These are phyloP conservation scores for Amanita brunnescens DNA, from an alignment of 768 basidiomycete genomes.

Conservation along the genomic window DNA sequence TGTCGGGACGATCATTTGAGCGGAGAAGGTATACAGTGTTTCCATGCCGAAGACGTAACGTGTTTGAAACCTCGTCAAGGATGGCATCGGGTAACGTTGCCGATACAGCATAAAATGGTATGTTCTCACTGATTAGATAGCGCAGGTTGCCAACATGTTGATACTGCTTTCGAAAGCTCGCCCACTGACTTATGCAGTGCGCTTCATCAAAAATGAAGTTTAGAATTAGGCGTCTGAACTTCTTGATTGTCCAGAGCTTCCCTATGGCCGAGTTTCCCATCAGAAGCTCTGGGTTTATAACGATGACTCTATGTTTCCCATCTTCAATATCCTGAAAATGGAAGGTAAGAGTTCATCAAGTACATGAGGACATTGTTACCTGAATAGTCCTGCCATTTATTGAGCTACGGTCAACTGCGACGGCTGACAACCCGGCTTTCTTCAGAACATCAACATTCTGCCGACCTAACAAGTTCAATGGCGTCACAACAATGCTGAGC, in stretches of 20 bases:
- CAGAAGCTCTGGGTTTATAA: neutral
- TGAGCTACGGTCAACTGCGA: slow-evolving; percentile 7
- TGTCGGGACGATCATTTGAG: slow-evolving; percentile 26
- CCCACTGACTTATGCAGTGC: slow-evolving; percentile 33
- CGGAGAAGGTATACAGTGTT: slow-evolving; percentile 10
- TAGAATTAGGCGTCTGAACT: slow-evolving; percentile 9
- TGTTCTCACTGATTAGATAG: slow-evolving; percentile 18
- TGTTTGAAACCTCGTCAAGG: slow-evolving; percentile 14
- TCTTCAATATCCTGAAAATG: neutral
- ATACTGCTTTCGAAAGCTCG: slow-evolving; percentile 28
- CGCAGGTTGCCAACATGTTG: slow-evolving; percentile 15
- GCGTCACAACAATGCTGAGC: slow-evolving; percentile 9
- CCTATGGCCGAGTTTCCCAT: neutral
- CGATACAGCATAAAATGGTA: slow-evolving; percentile 23
- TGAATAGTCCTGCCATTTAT: slow-evolving; percentile 5
- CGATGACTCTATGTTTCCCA: neutral
- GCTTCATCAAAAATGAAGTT: slow-evolving; percentile 29
- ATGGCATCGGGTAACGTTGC: slow-evolving; percentile 23
- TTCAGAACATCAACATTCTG: slow-evolving; percentile 10
- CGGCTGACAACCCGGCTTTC: slow-evolving; percentile 1
- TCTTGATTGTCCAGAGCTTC: neutral
- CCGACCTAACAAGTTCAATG: slow-evolving; percentile 14
- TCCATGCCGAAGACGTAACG: slow-evolving; percentile 13
- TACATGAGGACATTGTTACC: slow-evolving; percentile 4
- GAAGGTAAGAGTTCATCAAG: neutral